Evolutionary conservation across 176 grass and related monocot genomes (phyloP), one percentile per base, ranked within the genome.

Genomic region (Triticum turgidum): DNA sequence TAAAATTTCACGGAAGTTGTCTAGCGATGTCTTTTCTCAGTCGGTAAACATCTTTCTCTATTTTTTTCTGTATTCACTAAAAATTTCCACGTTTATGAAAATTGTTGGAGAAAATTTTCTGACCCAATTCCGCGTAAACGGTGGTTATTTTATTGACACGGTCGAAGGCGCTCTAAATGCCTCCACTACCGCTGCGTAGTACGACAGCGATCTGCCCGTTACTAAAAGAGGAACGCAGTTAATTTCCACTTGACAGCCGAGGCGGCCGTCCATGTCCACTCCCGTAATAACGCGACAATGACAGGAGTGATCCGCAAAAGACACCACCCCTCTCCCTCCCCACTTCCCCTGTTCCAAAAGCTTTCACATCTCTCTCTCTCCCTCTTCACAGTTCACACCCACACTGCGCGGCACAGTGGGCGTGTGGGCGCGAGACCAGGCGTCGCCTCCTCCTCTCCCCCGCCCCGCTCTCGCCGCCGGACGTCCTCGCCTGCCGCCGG

Each of bases 281-380:
- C 29, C 80, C 44, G 37, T 33, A 87, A 91, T 88, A 88, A 70
- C 22, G 1, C 11, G 77, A 91, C 32, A 82, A 85, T 6, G 70
- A 71, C 77, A 78, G 86, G 77, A 65, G 12, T n/a, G 77, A 85
- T 80, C 82, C 47, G 86, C 70, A 81, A 91, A 87, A 87, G 14
- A 18, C 18, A 30, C 69, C 69, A 27, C 21, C 73, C 9, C 65
- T 21, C 39, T 21, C 17, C 3, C 49, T 32, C 61, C 1, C 49
- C 49, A 52, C 49, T 52, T 22, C 80, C 51, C 14, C 64, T n/a
- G 12, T 5, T 38, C n/a, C 45, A 61, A 80, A 22, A 65, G 44
- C 18, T 51, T 27, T 56, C 62, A 5, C 73, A 37, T 18, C 15
- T 33, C 32, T 32, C 87, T 41, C 73, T 37, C 73, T 11, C 18